phyloP scores from a whole-genome alignment of 2,329 filamentous ascomycete genomes.

The Neofusicoccum laricinum region DNA sequence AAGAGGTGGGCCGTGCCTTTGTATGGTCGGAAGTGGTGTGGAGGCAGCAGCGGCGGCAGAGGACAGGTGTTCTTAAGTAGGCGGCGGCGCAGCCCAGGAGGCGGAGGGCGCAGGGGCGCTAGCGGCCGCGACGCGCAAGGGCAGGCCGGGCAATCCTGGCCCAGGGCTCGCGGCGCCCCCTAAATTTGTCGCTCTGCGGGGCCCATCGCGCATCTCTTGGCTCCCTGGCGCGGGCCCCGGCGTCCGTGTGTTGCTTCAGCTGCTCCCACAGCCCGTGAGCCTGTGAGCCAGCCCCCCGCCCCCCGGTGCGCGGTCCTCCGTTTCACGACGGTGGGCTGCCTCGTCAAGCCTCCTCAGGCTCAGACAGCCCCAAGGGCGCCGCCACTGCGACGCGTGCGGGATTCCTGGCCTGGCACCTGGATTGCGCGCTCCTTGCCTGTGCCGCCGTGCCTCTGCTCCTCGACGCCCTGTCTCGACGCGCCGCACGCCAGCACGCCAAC shows the following conservation, averaged over 20 bases:
- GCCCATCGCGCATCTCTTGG: conserved; percentile 1
- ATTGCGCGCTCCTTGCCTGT: background rate
- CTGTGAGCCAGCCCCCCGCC: background rate
- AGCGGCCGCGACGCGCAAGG: background rate
- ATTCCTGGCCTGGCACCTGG: background rate
- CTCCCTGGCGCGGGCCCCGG: background rate
- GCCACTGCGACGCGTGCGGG: background rate
- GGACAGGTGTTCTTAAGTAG: conserved; percentile 18
- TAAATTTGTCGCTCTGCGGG: conserved; percentile 1
- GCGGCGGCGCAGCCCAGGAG: conserved; percentile 1
- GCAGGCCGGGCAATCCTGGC: background rate
- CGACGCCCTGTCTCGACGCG: too few species aligned
- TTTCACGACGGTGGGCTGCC: conserved; percentile 13
- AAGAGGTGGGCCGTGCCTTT: conserved; percentile 14
- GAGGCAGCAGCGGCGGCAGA: conserved; percentile 6
- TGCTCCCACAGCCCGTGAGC: background rate
- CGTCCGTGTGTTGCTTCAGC: conserved; percentile 10
- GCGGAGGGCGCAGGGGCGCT: background rate
- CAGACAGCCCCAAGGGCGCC: background rate
- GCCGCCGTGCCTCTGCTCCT: background rate
- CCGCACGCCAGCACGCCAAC: background rate
- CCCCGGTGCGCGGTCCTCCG: background rate
- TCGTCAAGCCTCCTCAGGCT: background rate
- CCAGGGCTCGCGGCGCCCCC: background rate
- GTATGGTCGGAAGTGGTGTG: conserved; percentile 11